Base-by-base conservation (phyloP, 306 rosid genomes). In the Malus orientalis region DNA sequence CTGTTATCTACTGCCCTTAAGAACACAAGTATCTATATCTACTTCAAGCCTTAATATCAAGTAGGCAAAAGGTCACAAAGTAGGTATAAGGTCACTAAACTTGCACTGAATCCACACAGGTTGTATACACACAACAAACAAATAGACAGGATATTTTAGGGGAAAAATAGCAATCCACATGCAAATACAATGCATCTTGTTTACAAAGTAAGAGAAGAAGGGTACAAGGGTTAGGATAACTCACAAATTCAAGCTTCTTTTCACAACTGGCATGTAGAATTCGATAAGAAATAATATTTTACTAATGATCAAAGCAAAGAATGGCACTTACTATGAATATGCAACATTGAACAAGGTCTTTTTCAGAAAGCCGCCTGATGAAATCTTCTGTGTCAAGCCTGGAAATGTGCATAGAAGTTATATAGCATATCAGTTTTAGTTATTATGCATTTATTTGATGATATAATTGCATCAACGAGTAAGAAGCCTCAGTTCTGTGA, bases 341-440 rank as follows among this genome's bases (percentile, higher is more conserved):
- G 96, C 97, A 70, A 84, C 58, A 85, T 89, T 89, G 87, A 95
- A 95, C 76, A 95, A 14, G 3, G 88, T 79, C 84, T 84, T 84
- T 71, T 90, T 95, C 14, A 95, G 53, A 54, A 92, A 61, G 79
- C 99, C 90, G 14, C 99, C 96, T 0, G 93, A 53, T 29, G 97
- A 82, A 77, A 95, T 85, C 91, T 83, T 92, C 78, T 89, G 97
- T 22, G 83, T 89, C 89, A 95, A 86, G 68, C 97, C 99, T 95
- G 96, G 55, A 76, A 69, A 79, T n/a, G 58, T 29, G 30, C 71
- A 68, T 33, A 76, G 80, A 49, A 74, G 51, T 62, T 11, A 79
- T 44, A 68, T 19, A 62, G 61, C 27, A 4, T 30, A 25, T 62
- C 20, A 19, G 25, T 54, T 49, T 47, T 75, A 32, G 67, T 69